Evolutionary conservation across 495 filamentous ascomycete genomes (phyloP), one percentile per base, ranked within the genome.

Genomic region (Hypomontagnella monticulosa): DNA sequence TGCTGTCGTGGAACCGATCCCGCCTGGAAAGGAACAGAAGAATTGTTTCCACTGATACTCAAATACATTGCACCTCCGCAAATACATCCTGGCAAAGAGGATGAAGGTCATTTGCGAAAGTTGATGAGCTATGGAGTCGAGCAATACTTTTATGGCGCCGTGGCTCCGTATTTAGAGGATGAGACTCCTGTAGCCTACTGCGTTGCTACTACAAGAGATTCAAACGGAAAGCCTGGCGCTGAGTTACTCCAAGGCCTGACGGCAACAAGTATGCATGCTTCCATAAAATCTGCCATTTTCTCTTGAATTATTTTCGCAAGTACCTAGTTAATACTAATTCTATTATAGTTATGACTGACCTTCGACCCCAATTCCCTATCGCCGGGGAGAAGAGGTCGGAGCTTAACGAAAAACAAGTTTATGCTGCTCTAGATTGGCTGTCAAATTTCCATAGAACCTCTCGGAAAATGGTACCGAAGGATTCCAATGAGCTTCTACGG

Each of bases 51-150:
- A 38, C 65, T 76, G 1, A 73, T 82, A 53, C 71, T 82, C 19
- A 83, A 83, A 49, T 64, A 77, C 12, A 75, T 80, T 49, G 66
- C 63, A 3, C 67, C 72, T 4, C 76, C 76, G 4, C 54, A 50
- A 27, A 44, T 73, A 10, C 51, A 44, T 14, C 33, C 70, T 0
- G 44, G 42, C 20, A 41, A 62, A 2, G 65, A 69, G 11, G 73
- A 72, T 37, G 79, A 82, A 57, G 78, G 78, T 34, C 76, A 81
- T 48, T 52, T 76, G 15, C 73, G 80, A n/a, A 83, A 83, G 47
- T 69, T 81, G n/a, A 49, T 82, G 57, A 80, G 77, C 66, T 82
- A 83, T 60, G 69, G 71, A 33, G 78, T 77, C n/a, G 80, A 83
- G 46, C 79, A 80, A 47, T 76, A 75, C 58, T 83, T 83, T 57